Conservation (phyloP, 176 grass and related monocot species). For the Rhynchospora tenuis region DNA sequence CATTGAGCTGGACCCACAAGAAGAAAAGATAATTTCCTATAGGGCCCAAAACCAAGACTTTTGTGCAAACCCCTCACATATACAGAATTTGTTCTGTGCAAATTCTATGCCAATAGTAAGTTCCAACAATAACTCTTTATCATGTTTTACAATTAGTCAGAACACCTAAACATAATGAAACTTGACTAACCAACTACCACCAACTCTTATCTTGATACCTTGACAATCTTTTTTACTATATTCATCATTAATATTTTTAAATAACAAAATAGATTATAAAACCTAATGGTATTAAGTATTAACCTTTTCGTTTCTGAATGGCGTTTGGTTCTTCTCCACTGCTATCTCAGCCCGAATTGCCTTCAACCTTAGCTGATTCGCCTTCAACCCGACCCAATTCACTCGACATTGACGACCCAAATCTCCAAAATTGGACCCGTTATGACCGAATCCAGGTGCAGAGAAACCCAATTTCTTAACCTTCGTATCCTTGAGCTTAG, state of each 20-base stretch:
- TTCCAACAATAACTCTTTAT: not conserved
- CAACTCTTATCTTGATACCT: not conserved
- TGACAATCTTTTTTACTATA: not conserved
- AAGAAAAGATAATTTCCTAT: not conserved
- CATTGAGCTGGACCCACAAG: not conserved
- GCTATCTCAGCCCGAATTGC: constrained; percentile 15
- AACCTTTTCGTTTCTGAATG: constrained; percentile 7
- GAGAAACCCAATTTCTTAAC: not conserved
- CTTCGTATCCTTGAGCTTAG: constrained; percentile 18
- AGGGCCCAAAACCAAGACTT: not conserved
- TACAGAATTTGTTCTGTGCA: not conserved
- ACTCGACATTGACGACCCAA: not conserved
- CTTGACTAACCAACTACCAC: not conserved
- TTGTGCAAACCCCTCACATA: not conserved
- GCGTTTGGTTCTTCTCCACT: constrained; percentile 4
- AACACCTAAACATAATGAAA: not conserved
- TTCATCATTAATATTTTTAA: not conserved
- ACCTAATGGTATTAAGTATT: not conserved
- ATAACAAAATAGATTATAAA: not conserved
- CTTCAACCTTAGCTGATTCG: not conserved
- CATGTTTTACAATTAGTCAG: not conserved
- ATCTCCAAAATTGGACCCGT: not conserved
- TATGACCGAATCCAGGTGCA: not conserved
- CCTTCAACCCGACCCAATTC: not conserved
- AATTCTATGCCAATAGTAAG: no score